phyloP scores from a whole-genome alignment of 2,329 filamentous ascomycete species.

The Myriosclerotinia duriaeana region DNA sequence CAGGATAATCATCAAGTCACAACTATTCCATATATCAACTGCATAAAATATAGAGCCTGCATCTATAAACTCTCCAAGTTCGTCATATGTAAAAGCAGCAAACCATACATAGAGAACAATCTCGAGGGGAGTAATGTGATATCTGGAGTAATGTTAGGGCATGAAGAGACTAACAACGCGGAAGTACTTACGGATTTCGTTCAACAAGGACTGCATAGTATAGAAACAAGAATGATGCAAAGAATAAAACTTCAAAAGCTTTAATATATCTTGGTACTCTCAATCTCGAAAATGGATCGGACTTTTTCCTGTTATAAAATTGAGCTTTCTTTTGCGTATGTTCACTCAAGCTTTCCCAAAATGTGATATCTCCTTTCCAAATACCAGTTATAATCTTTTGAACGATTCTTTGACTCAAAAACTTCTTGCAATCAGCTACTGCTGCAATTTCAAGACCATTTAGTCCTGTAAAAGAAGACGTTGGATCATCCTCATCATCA shows the following conservation, averaged over 20 bases:
- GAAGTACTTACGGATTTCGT: slow-evolving; percentile 52
- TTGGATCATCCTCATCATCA: slow-evolving; percentile 60
- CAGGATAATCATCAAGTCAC: slow-evolving; percentile 71
- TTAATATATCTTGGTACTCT: slow-evolving; percentile 83
- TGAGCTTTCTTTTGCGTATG: slow-evolving; percentile 72
- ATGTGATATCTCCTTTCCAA: slow-evolving; percentile 83
- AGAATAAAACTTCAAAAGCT: slow-evolving; percentile 79
- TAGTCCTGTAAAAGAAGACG: slow-evolving; percentile 70
- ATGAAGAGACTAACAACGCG: neutral
- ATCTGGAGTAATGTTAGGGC: slow-evolving; percentile 31
- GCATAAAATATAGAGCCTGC: slow-evolving; percentile 84
- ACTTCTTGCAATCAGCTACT: slow-evolving; percentile 78
- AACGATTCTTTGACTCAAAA: slow-evolving; percentile 75
- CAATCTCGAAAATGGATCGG: slow-evolving; percentile 73
- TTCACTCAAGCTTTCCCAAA: slow-evolving; percentile 78
- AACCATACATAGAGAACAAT: slow-evolving; percentile 81
- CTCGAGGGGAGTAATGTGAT: slow-evolving; percentile 66
- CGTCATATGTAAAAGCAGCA: slow-evolving; percentile 83
- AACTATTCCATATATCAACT: slow-evolving; percentile 78
- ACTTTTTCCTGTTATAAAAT: slow-evolving; percentile 66
- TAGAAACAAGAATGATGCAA: slow-evolving; percentile 70
- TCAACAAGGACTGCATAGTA: slow-evolving; percentile 87
- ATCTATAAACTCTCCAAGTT: slow-evolving; percentile 80
- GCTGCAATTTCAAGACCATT: slow-evolving; percentile 87
- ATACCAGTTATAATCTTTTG: slow-evolving; percentile 83